Percentiles rank a stretch among this genome's conserved stretches.
phyloP scores from a whole-genome alignment of 768 basidiomycete species.

The Psilocybe sp. region DNA sequence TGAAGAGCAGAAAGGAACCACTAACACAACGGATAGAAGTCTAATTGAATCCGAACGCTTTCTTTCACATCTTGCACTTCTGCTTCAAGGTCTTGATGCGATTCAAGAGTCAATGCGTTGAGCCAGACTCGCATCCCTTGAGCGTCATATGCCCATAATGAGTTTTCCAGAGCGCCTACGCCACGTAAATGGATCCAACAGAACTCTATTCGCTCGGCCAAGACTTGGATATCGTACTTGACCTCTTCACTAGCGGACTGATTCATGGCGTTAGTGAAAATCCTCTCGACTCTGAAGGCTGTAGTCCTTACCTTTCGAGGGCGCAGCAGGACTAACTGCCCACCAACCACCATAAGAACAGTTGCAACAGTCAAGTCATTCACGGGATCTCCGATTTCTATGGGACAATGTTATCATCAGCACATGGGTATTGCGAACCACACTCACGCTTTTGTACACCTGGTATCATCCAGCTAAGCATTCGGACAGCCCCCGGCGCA shows the following conservation, averaged over 20 bases:
- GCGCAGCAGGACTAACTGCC: constrained; percentile 83
- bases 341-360: constrained; percentile 93
- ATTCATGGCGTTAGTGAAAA: not conserved
- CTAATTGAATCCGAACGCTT: constrained; percentile 87
- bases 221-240: constrained; percentile 95
- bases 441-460: constrained; percentile 84
- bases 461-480: constrained; percentile 97
- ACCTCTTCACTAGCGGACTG: constrained; percentile 86
- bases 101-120: constrained; percentile 89
- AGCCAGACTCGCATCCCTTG: constrained; percentile 89
- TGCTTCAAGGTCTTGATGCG: constrained; percentile 35
- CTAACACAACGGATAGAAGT: constrained; percentile 95
- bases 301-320: constrained; percentile 68
- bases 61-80: constrained; percentile 68
- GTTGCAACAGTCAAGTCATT: constrained; percentile 93
- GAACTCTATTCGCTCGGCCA: constrained; percentile 95
- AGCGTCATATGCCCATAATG: constrained; percentile 96
- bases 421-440: not conserved
- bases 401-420: constrained; percentile 8
- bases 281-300: not conserved
- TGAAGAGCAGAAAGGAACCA: constrained; percentile 5
- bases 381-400: constrained; percentile 91
- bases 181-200: constrained; percentile 98
- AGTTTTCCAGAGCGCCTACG: constrained; percentile 92
- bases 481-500: constrained; percentile 78